Evolutionary conservation across 2,329 filamentous ascomycete genomes (phyloP), one percentile per base, ranked within the genome.

Genomic region (Calonectria hongkongensis): DNA sequence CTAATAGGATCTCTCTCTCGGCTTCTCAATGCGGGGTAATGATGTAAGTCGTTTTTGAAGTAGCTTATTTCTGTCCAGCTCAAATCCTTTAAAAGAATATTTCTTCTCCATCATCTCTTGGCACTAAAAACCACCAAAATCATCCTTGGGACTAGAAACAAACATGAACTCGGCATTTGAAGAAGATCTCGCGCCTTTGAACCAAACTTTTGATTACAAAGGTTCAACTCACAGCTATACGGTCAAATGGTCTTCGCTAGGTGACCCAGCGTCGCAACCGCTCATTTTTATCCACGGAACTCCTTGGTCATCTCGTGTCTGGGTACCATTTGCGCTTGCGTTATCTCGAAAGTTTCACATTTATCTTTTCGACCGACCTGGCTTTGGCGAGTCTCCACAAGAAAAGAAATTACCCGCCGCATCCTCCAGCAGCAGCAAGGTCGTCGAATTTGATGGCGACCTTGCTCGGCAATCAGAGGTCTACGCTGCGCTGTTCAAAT

Each of bases 241-340:
- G 30, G 79, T 84, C 36, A 80, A 74, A 71, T 85, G 82, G 81
- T 81, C 75, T 1, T 81, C 81, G 0, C 51, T 87, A 0, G 85
- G 85, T 9, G 41, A 79, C 4, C n/a, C 73, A 4, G 41, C 54
- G 1, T 69, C 64, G 0, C 83, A 81, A 21, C 84, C 85, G 0
- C 68, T 86, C 0, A 75, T 88, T 15, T 87, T 88, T 45, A 77
- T 88, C 10, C 87, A 88, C 70, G 86, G 87, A 66, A 88, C 87
- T 0, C 87, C 87, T 0, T 88, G 86, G 86, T 87, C 86, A 2
- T 87, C 85, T 1, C 75, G 70, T 0, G 80, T 87, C 10, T 88
- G 85, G 84, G 58, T 71, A 0, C 78, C 80, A 1, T 81, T 84
- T 21, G 85, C 84, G 1, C 72, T 79, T 36, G 76, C 84, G 2